phyloP scores from a whole-genome alignment of 2,329 filamentous ascomycete species.

The Magnaporthales sp. region DNA sequence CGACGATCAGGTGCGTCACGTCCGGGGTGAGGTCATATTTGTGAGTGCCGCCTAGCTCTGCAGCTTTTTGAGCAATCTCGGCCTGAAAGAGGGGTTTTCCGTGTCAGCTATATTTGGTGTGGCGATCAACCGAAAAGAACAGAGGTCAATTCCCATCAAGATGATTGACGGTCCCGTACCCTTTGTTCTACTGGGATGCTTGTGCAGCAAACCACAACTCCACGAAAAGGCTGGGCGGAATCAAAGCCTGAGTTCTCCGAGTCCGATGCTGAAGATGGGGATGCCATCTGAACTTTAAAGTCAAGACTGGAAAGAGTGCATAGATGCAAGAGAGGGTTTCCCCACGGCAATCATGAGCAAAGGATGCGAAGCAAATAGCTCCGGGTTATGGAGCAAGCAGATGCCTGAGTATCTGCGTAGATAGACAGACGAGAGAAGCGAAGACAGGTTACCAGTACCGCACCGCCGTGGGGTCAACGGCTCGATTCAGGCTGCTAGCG shows the following conservation, averaged over 20 bases:
- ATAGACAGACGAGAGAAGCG: neutral
- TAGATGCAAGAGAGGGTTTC: neutral
- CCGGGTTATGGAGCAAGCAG: neutral
- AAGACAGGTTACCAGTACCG: neutral
- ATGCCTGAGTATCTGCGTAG: neutral
- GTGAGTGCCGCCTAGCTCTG: constrained; percentile 78
- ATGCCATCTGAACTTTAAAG: neutral
- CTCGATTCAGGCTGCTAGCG: neutral
- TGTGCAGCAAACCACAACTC: constrained; percentile 79
- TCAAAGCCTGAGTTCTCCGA: constrained; percentile 31
- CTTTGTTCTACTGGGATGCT: constrained; percentile 72
- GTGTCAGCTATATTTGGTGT: constrained; percentile 8
- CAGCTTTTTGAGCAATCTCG: constrained; percentile 53
- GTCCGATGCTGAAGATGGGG: constrained; percentile 10
- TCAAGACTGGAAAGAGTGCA: neutral
- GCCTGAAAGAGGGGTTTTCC: constrained; percentile 22
- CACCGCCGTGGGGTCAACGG: neutral
- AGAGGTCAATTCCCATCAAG: constrained; percentile 1
- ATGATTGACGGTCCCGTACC: constrained; percentile 37
- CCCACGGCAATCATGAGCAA: neutral
- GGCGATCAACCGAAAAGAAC: constrained; percentile 8
- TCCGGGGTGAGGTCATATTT: constrained; percentile 92
- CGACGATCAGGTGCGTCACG: constrained; percentile 89
- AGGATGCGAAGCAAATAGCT: neutral
- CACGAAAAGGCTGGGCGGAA: constrained; percentile 55